Evolutionary conservation across 441 rosid genomes (phyloP).

Genomic region (Viola pubescens): DNA sequence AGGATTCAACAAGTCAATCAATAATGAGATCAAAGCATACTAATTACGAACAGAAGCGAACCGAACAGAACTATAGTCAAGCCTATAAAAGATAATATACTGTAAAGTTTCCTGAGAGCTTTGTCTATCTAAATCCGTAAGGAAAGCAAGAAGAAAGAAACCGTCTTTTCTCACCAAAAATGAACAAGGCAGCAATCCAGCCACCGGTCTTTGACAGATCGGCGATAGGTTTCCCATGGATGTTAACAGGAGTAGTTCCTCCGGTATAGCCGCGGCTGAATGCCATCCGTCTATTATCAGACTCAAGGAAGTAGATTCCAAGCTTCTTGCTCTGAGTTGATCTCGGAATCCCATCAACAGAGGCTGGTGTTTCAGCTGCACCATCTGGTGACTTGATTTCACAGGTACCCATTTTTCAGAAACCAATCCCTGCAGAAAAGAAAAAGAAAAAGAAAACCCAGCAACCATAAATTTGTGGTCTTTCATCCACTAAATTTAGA

Average conservation of each 20-base stretch:
- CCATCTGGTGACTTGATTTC: constrained; percentile 64
- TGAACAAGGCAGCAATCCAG: constrained; percentile 87
- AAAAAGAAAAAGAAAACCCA: neutral
- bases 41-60: too few relatives aligned
- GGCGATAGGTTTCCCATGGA: constrained; percentile 72
- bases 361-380: constrained; percentile 32
- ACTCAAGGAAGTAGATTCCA: constrained; percentile 58
- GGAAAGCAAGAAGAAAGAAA: neutral
- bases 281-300: constrained; percentile 71
- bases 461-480: neutral
- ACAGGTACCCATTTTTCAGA: constrained; percentile 35
- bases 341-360: constrained; percentile 25
- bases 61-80: too few relatives aligned
- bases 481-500: neutral
- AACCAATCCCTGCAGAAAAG: constrained; percentile 12
- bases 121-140: too few relatives aligned
- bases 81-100: too few relatives aligned
- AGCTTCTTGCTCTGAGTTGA: constrained; percentile 56
- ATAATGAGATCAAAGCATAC: too few relatives aligned
- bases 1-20: neutral
- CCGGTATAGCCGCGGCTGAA: constrained; percentile 80
- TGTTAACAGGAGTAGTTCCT: constrained; percentile 76
- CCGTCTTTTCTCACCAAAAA: constrained; percentile 45
- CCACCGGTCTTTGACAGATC: constrained; percentile 89
- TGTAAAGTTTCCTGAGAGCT: too few relatives aligned